phyloP scores from a whole-genome alignment of 768 basidiomycete species.

The Mycena alexandri region DNA sequence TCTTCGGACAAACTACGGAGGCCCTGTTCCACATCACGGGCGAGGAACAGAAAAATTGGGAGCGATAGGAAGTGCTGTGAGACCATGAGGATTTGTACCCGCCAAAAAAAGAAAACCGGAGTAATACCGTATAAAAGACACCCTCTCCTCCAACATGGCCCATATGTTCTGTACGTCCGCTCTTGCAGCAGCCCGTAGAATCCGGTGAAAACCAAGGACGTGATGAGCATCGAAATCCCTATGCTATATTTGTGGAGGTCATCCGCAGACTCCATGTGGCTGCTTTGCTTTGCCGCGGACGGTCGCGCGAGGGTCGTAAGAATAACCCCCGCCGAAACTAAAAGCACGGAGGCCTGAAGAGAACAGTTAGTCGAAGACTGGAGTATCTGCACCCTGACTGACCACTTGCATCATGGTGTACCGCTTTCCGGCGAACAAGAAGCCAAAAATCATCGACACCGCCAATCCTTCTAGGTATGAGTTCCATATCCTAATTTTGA shows the following conservation, averaged over 20 bases:
- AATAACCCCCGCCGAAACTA: conserved; percentile 79
- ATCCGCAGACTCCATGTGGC: conserved; percentile 40
- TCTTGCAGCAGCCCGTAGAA: conserved; percentile 83
- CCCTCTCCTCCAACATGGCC: conserved; percentile 87
- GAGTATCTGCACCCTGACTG: conserved; percentile 37
- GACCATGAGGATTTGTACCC: background rate
- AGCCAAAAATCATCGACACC: conserved; percentile 83
- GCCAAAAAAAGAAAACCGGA: background rate
- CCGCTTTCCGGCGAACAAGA: conserved; percentile 66
- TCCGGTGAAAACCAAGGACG: conserved; percentile 76
- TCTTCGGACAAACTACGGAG: conserved; percentile 59
- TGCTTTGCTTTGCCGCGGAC: conserved; percentile 38
- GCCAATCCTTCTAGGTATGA: conserved; percentile 65
- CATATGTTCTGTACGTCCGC: conserved; percentile 77
- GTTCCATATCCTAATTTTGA: conserved; percentile 15
- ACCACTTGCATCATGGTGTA: conserved; percentile 77
- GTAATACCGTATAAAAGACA: conserved; percentile 82
- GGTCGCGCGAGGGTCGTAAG: conserved; percentile 79
- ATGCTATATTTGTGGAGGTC: conserved; percentile 64
- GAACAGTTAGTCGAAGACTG: conserved; percentile 7
- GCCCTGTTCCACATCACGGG: conserved; percentile 67
- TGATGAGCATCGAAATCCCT: conserved; percentile 76
- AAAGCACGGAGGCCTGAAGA: conserved; percentile 68
- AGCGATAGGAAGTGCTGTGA: conserved; percentile 81
- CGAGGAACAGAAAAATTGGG: conserved; percentile 79